Evolutionary conservation across 225 moss, liverwort and hornwort species (phyloP).

Genomic region (Rhytidiadelphus loreus): DNA sequence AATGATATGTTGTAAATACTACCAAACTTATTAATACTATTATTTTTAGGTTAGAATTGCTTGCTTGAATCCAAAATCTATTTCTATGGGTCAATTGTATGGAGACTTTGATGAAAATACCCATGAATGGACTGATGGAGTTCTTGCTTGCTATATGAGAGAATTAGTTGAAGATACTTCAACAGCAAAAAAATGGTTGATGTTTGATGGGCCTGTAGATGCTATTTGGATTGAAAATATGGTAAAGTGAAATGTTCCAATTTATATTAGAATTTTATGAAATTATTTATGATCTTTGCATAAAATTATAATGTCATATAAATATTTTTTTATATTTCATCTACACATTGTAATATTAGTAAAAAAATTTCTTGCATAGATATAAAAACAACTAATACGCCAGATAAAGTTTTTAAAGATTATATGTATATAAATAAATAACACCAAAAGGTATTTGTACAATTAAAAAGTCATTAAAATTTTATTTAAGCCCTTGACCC

Average conservation of each 20-base stretch:
- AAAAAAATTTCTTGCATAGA: background rate
- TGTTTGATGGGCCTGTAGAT: constrained; percentile 91
- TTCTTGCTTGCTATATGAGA: constrained; percentile 81
- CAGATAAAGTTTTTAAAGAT: background rate
- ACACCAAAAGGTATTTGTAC: background rate
- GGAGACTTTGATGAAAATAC: constrained; percentile 84
- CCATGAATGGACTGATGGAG: constrained; percentile 88
- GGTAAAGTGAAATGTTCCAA: constrained; percentile 2
- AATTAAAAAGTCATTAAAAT: no score
- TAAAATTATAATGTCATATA: background rate
- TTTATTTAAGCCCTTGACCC: no score
- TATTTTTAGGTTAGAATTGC: constrained; percentile 51
- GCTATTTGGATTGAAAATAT: constrained; percentile 95
- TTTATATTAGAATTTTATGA: background rate
- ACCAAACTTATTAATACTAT: no score
- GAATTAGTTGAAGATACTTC: constrained; percentile 59
- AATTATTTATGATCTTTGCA: background rate
- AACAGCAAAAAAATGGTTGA: constrained; percentile 68
- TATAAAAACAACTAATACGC: background rate
- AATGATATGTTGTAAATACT: background rate
- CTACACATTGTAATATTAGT: background rate
- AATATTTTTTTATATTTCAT: background rate
- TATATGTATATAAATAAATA: no score
- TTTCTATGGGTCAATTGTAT: constrained; percentile 82
- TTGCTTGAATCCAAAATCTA: constrained; percentile 85